These are phyloP conservation scores for Helicocarpus griseus DNA, from an alignment of 2,329 filamentous ascomycete species.

Conservation along the genomic window DNA sequence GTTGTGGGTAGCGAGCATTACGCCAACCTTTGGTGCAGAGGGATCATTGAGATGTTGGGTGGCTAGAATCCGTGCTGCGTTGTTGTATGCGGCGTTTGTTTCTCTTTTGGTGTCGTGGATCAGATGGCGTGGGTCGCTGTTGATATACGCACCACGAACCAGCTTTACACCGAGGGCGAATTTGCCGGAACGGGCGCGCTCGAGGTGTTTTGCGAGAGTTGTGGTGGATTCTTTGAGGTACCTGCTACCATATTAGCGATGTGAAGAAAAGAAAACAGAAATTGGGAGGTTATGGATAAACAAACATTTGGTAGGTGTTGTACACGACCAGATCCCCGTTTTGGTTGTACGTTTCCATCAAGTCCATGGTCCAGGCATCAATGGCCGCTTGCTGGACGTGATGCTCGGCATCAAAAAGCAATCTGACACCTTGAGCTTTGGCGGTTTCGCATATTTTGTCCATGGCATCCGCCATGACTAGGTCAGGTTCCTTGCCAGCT, in stretches of 20 bases:
- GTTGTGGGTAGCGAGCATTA: constrained; percentile 54
- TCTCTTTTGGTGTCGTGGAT: constrained; percentile 40
- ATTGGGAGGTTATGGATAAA: background rate
- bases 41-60: constrained; percentile 36
- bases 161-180: constrained; percentile 45
- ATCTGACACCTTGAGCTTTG: constrained; percentile 22
- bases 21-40: constrained; percentile 35
- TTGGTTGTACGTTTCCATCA: constrained; percentile 45
- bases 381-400: constrained; percentile 43
- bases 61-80: constrained; percentile 45
- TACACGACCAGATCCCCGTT: constrained; percentile 43
- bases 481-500: constrained; percentile 9
- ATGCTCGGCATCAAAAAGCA: constrained; percentile 48
- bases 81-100: constrained; percentile 46
- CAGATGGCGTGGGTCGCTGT: constrained; percentile 36
- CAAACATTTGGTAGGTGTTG: constrained; percentile 43
- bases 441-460: constrained; percentile 14
- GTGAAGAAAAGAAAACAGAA: background rate
- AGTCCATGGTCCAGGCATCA: constrained; percentile 43
- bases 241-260: constrained; percentile 6
- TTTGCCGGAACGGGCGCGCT: constrained; percentile 36
- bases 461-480: constrained; percentile 11
- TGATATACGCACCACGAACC: constrained; percentile 45
- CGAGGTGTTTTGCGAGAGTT: constrained; percentile 38
- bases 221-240: constrained; percentile 39